A percentile compares a stretch with the other conserved stretches of the same genome.
These are phyloP conservation scores for Melastoma malabathricum DNA, from an alignment of 345 rosid genomes.

Conservation along the genomic window DNA sequence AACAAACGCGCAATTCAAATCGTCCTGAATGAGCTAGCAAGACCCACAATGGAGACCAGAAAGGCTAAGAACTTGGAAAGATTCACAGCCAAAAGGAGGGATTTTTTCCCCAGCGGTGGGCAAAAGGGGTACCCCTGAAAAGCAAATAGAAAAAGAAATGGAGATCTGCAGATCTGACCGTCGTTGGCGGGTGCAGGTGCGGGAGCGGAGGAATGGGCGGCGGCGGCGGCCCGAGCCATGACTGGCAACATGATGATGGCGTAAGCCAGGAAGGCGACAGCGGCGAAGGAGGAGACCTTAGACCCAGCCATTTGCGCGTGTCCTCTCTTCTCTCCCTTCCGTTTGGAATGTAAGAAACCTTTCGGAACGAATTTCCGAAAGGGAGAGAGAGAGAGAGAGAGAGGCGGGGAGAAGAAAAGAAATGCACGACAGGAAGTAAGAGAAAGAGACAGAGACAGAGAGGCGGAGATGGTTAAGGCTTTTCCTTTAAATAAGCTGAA, in stretches of 20 bases:
- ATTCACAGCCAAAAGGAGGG: too few species aligned
- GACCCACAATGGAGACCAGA: too few species aligned
- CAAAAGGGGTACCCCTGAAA: neutral
- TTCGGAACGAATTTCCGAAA: neutral
- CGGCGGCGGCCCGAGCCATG: neutral
- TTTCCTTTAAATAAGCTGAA: too few species aligned
- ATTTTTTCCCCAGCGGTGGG: too few species aligned
- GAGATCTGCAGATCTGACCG: neutral
- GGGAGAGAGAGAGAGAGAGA: neutral
- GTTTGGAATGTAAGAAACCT: neutral
- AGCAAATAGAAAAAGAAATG: neutral
- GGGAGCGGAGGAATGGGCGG: constrained; percentile 6
- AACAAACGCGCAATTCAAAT: too few species aligned
- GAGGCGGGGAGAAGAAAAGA: too few species aligned
- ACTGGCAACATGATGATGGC: neutral
- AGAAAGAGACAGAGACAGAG: neutral
- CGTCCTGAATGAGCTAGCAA: too few species aligned
- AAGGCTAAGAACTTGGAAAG: too few species aligned
- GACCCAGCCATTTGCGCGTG: neutral
- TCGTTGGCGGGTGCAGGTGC: constrained; percentile 9
- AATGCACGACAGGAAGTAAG: neutral
- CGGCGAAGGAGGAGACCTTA: constrained; percentile 1
- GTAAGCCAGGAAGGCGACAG: neutral
- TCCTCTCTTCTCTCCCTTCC: neutral
- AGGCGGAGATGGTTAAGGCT: neutral